Evolutionary conservation across 352 stramenopile genomes (phyloP).

Genomic region (Globisporangium splendens): DNA sequence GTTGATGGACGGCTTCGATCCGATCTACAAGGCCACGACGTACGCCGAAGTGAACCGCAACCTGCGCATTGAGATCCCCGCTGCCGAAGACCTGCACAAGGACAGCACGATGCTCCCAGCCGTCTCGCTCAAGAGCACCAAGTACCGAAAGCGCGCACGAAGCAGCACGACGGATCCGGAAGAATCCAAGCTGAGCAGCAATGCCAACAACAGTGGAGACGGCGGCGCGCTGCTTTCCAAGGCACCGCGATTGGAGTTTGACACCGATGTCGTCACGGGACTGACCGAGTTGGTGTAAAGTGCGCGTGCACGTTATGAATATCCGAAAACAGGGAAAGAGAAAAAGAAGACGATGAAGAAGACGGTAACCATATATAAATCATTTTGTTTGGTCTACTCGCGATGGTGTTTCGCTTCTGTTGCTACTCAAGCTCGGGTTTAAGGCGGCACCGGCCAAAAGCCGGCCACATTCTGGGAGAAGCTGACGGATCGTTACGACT

Average conservation of each 20-base stretch:
- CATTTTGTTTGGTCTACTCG: too few species aligned
- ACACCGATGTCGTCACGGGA: slow-evolving; percentile 51
- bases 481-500: too few species aligned
- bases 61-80: slow-evolving; percentile 74
- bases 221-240: slow-evolving; percentile 27
- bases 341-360: too few species aligned
- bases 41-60: slow-evolving; percentile 62
- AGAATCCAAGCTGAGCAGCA: background rate
- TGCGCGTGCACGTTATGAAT: too few species aligned
- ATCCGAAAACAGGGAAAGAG: too few species aligned
- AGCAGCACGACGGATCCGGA: slow-evolving; percentile 8
- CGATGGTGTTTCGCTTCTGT: too few species aligned
- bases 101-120: slow-evolving; percentile 60
- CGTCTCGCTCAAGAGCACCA: slow-evolving; percentile 35
- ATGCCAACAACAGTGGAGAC: background rate
- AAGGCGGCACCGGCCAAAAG: too few species aligned
- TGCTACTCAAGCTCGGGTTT: too few species aligned
- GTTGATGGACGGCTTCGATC: slow-evolving; percentile 62
- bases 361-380: too few species aligned
- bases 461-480: too few species aligned
- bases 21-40: slow-evolving; percentile 67
- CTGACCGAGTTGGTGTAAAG: slow-evolving; percentile 56
- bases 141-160: slow-evolving; percentile 60
- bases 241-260: slow-evolving; percentile 54
- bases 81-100: slow-evolving; percentile 66